Conservation (phyloP, 2,329 filamentous ascomycete genomes). For the Geosmithia flava region DNA sequence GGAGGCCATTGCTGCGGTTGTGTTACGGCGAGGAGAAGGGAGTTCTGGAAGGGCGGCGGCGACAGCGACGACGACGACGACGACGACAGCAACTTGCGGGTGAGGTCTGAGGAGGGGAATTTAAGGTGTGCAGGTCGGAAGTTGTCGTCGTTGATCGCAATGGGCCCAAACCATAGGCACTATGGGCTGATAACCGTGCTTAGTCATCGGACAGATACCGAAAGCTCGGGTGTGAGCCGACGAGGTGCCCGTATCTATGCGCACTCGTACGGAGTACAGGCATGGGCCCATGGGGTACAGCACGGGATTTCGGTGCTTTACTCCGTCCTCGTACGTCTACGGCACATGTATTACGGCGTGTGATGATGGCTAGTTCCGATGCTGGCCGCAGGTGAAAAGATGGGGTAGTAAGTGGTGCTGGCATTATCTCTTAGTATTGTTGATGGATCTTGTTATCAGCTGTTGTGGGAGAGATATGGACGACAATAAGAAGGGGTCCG, state of each 20-base stretch:
- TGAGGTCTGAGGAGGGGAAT: background rate
- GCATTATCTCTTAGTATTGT: too few relatives aligned
- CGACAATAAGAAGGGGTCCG: too few relatives aligned
- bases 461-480: too few relatives aligned
- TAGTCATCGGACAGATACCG: background rate
- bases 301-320: too few relatives aligned
- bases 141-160: background rate
- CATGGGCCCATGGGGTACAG: too few relatives aligned
- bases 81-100: background rate
- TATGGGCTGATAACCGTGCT: background rate
- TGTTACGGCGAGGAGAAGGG: background rate
- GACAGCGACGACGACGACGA: background rate
- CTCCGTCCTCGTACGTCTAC: too few relatives aligned
- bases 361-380: too few relatives aligned
- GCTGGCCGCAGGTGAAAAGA: too few relatives aligned
- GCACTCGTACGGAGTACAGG: too few relatives aligned
- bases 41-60: slow-evolving; percentile 7
- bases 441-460: too few relatives aligned
- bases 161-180: background rate
- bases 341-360: too few relatives aligned
- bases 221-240: background rate
- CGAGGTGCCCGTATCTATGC: background rate
- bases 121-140: background rate
- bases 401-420: too few relatives aligned
- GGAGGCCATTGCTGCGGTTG: slow-evolving; percentile 39